These are phyloP conservation scores for Hansenula lynferdii DNA, from an alignment of 1,139 yeast species.

Conservation along the genomic window DNA sequence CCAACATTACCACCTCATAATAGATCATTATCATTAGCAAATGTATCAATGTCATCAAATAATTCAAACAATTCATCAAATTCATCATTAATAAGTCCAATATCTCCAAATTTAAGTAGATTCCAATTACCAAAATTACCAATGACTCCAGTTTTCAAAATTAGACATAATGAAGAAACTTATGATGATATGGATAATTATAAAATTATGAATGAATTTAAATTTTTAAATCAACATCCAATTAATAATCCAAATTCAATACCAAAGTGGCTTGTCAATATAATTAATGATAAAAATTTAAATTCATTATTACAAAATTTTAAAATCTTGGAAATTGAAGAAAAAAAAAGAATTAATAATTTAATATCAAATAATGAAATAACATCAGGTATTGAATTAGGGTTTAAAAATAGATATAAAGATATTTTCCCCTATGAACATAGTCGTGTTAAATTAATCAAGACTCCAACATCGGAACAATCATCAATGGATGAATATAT, in stretches of 20 bases:
- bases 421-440: conserved; percentile 80
- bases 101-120: conserved; percentile 31
- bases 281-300: conserved; percentile 24
- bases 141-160: conserved; percentile 29
- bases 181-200: conserved; percentile 28
- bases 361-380: conserved; percentile 32
- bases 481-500: conserved; percentile 37
- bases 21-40: conserved; percentile 17
- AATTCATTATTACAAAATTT: conserved; percentile 29
- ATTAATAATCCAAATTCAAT: conserved; percentile 20
- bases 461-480: conserved; percentile 16
- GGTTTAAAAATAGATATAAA: conserved; percentile 71
- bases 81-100: conserved; percentile 3
- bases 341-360: conserved; percentile 34
- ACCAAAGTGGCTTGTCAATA: conserved; percentile 34
- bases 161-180: conserved; percentile 41
- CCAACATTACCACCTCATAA: conserved; percentile 8
- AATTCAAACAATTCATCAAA: too few relatives aligned
- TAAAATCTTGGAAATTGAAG: conserved; percentile 33
- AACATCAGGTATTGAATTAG: conserved; percentile 72
- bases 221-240: conserved; percentile 11
- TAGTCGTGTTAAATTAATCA: conserved; percentile 49
- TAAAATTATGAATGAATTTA: conserved; percentile 22
- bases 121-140: conserved; percentile 29
- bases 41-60: conserved; percentile 12